These are phyloP conservation scores for Sphaerobolus stellatus DNA, from an alignment of 1,284 basidiomycete species.

Conservation along the genomic window DNA sequence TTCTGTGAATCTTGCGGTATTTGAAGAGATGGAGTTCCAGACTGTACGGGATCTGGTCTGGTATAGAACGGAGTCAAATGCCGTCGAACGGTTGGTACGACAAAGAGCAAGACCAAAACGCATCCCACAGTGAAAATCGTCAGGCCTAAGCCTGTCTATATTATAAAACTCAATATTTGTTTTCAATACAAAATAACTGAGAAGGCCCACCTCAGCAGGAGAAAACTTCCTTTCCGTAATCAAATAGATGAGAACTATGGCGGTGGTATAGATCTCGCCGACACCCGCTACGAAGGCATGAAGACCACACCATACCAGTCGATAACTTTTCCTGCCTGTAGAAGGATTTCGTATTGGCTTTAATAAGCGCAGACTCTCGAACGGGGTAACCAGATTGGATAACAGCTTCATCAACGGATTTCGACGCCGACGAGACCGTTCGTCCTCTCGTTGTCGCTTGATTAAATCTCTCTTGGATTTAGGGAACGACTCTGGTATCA, in stretches of 20 bases:
- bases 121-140: background rate
- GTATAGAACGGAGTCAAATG: background rate
- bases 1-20: background rate
- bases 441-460: conserved; percentile 3
- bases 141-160: background rate
- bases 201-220: background rate
- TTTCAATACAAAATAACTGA: background rate
- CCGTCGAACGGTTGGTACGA: background rate
- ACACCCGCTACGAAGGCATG: conserved; percentile 25
- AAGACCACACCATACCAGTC: conserved; percentile 27
- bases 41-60: background rate
- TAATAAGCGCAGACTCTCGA: conserved; percentile 29
- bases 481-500: conserved; percentile 34
- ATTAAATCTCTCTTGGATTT: conserved; percentile 27
- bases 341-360: conserved; percentile 19
- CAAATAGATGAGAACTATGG: conserved; percentile 27
- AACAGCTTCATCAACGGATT: background rate
- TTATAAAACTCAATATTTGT: background rate
- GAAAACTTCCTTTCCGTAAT: background rate
- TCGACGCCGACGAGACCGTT: conserved; percentile 1
- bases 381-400: conserved; percentile 3
- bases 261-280: conserved; percentile 20
- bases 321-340: conserved; percentile 30
- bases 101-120: background rate
- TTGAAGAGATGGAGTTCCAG: background rate